Base-by-base conservation (phyloP, 2,329 filamentous ascomycete species). In the Dactylonectria estremocensis region DNA sequence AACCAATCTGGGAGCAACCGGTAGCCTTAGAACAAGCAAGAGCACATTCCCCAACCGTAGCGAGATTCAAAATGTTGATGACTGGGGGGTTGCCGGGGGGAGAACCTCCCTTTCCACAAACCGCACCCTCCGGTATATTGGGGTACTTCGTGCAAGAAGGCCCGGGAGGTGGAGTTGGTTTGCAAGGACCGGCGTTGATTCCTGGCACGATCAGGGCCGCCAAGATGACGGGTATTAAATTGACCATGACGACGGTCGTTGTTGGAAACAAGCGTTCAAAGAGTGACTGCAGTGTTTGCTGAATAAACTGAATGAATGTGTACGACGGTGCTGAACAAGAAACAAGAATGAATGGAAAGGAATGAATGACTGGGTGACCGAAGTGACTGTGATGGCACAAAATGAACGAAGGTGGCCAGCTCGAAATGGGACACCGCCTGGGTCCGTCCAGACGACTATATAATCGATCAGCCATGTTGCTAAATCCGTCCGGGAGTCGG, bases 161-260 rank as follows among this genome's bases (percentile, higher is more conserved):
- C 11, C 10, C 31, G 31, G 50, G 2, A n/a, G 50, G 7, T 14
- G 50, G 16, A 18, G 49, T 52, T 9, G 18, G 2, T 22, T 20
- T 53, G 18, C 50, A 53, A 53, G 28, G 50, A 22, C 50, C 50
- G 31, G 50, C 50, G 28, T 53, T 53, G 50, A 53, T 35, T 5
- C 50, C 50, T n/a, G 33, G 50, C 10, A 53, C 24, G 50, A 28
- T n/a, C 10, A 53, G 50, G 10, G 50, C 50, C n/a, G 22, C 50
- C 50, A 53, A n/a, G 50, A 53, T 14, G 50, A 31, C 50, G 50
- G 50, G 50, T 20, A 53, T 35, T 31, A 53, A 35, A n/a, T 35
- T 53, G n/a, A 33, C 50, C 31, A 53, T 53, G 10, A 18, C 14
- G 28, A 35, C n/a, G 28, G 31, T 20, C 14, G 11, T 22, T 37